A percentile compares a stretch with the other conserved stretches of the same genome.
These are phyloP conservation scores for Aspergillus bridgeri DNA, from an alignment of 495 filamentous ascomycete genomes.

Conservation along the genomic window DNA sequence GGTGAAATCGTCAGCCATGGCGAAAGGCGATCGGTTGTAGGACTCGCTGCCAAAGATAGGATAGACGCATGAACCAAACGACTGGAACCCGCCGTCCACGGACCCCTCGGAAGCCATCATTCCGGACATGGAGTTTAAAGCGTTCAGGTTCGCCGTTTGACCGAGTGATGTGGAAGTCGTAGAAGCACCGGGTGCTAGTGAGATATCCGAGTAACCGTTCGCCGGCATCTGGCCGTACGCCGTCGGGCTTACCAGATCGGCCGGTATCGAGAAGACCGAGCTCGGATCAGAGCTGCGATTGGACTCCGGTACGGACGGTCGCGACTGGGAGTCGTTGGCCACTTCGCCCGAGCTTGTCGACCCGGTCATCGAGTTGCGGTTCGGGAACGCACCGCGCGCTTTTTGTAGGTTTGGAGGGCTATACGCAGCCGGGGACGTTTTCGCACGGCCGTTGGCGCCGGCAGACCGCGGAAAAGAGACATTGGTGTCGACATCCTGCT, in stretches of 20 bases:
- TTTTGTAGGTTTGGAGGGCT: constrained; percentile 18
- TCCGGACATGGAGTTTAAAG: constrained; percentile 32
- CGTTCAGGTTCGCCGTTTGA: constrained; percentile 10
- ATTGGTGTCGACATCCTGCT: constrained; percentile 9
- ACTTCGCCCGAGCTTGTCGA: constrained; percentile 17
- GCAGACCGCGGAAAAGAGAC: constrained; percentile 1
- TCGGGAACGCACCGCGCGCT: constrained; percentile 5
- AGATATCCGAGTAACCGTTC: constrained; percentile 31
- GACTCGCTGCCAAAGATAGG: constrained; percentile 82
- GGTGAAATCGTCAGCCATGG: constrained; percentile 88
- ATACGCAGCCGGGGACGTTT: constrained; percentile 13
- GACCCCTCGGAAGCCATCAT: constrained; percentile 32
- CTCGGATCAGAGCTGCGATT: constrained; percentile 6
- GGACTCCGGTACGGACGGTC: constrained; percentile 10
- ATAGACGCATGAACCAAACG: constrained; percentile 65
- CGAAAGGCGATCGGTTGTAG: constrained; percentile 79
- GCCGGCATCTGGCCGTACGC: constrained; percentile 23
- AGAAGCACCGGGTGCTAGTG: constrained; percentile 17
- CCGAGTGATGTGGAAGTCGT: constrained; percentile 16
- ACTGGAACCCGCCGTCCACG: constrained; percentile 51
- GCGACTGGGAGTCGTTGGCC: constrained; percentile 11
- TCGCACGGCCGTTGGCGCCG: too few relatives aligned
- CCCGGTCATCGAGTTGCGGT: constrained; percentile 11
- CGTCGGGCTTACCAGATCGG: constrained; percentile 20
- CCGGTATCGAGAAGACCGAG: constrained; percentile 26